Evolutionary conservation across 2,329 filamentous ascomycete genomes (phyloP), one percentile per base, ranked within the genome.

Genomic region (Colletotrichum paranaense): DNA sequence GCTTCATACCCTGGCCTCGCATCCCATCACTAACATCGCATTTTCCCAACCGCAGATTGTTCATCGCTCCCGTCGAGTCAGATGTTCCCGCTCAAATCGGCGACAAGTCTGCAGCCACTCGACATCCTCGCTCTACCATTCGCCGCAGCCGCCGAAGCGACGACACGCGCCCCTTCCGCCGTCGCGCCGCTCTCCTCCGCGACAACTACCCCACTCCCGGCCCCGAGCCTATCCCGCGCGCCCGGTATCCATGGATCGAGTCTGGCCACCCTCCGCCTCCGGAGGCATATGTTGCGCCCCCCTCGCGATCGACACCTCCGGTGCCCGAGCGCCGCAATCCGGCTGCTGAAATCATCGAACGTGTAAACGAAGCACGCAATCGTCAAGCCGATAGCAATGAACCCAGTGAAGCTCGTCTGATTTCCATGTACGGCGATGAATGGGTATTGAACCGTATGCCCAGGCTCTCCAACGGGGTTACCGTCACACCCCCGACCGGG

Each of bases 21-120:
- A 68, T 68, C 19, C 56, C 46, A 46, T 42, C 49, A 60, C 71
- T 73, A 73, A 73, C 38, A 12, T 71, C 62, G 49, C 42, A 65
- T 53, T 16, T n/a, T 32, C 49, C n/a, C 24, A 53, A 30, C 16
- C 55, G 30, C 74, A 88, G 86, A 75, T 79, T 88, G 38, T 88
- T 86, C 75, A 78, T 86, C 66, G 84, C 85, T 49, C 85, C 84
- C 42, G 82, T 86, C 75, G 83, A 86, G 76, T 85, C 85, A 60
- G 84, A 86, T 73, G 67, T 86, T 57, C 76, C 80, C 16, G 76
- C 79, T 59, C 85, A 85, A 75, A 66, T 81, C 42, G 74, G 80
- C 30, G 76, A 81, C 72, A 74, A 75, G 55, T 72, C 77, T 12
- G 42, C 74, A 30, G 75, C 77, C 53, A 73, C 78, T 4, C 74